These are phyloP conservation scores for Ogataea ramenticola DNA, from an alignment of 805 yeast genomes.

Conservation along the genomic window DNA sequence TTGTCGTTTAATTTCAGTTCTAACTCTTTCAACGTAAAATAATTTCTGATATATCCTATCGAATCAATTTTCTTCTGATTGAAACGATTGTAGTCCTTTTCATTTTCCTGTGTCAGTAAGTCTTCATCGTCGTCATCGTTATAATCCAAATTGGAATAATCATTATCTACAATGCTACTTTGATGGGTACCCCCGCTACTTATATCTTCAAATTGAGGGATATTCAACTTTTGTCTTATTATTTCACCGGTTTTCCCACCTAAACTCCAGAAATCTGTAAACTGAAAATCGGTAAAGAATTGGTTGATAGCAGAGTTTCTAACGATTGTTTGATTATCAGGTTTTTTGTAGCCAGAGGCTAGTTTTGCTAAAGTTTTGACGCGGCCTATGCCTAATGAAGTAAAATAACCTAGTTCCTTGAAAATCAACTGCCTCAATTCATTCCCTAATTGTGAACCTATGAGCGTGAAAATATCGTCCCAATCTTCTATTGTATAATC, in stretches of 20 bases:
- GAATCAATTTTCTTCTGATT: constrained; percentile 22
- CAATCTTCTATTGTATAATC: constrained; percentile 40
- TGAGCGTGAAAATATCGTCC: constrained; percentile 69
- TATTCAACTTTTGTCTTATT: constrained; percentile 39
- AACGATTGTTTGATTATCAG: constrained; percentile 78
- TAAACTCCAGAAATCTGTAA: constrained; percentile 79
- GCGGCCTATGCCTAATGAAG: constrained; percentile 82
- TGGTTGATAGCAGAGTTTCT: constrained; percentile 36
- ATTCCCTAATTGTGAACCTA: constrained; percentile 57
- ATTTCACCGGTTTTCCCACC: constrained; percentile 84
- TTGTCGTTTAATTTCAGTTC: constrained; percentile 28
- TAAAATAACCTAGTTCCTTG: constrained; percentile 62
- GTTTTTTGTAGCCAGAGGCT: constrained; percentile 81
- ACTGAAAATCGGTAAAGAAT: constrained; percentile 55
- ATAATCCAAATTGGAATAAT: background rate
- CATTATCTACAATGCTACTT: constrained; percentile 4
- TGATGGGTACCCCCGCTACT: background rate
- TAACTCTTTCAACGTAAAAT: constrained; percentile 34
- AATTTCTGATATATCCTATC: constrained; percentile 44
- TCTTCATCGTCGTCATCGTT: background rate
- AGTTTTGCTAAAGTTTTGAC: constrained; percentile 77
- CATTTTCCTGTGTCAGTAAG: background rate
- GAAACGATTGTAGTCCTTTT: background rate
- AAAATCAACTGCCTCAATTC: constrained; percentile 48
- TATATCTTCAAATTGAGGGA: constrained; percentile 31